Evolutionary conservation across 768 basidiomycete genomes (phyloP).

Genomic region (Mrakia hoshinonis): DNA sequence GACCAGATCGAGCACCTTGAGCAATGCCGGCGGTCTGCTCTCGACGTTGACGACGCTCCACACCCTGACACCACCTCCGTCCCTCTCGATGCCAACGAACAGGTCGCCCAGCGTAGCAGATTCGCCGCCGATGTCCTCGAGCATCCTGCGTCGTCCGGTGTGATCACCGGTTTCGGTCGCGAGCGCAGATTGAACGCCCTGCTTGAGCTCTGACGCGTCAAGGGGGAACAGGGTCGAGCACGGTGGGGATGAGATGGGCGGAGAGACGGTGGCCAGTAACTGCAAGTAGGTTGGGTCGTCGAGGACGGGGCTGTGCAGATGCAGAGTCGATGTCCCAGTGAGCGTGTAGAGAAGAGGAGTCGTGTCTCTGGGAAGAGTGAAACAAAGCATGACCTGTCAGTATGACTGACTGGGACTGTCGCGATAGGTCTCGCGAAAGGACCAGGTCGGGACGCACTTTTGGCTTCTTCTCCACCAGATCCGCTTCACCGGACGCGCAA

Average conservation of each 20-base stretch:
- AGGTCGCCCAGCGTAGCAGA: constrained; percentile 57
- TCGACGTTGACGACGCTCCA: constrained; percentile 64
- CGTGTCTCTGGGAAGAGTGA: constrained; percentile 50
- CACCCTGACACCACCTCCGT: constrained; percentile 32
- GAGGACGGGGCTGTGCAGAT: constrained; percentile 78
- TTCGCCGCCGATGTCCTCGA: constrained; percentile 46
- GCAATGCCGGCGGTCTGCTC: constrained; percentile 58
- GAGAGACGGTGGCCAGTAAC: constrained; percentile 64
- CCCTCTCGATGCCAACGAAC: constrained; percentile 33
- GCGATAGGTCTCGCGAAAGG: constrained; percentile 49
- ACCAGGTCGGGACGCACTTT: background rate
- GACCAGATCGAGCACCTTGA: constrained; percentile 31
- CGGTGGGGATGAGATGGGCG: constrained; percentile 43
- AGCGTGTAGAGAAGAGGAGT: constrained; percentile 70
- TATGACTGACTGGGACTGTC: constrained; percentile 52
- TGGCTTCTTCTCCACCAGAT: constrained; percentile 50
- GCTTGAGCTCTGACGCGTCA: constrained; percentile 54
- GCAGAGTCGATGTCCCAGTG: constrained; percentile 69
- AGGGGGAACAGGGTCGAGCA: constrained; percentile 59
- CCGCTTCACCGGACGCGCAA: constrained; percentile 64
- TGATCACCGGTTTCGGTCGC: constrained; percentile 41
- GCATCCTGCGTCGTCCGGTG: constrained; percentile 52
- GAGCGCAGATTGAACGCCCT: constrained; percentile 42
- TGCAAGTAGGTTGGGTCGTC: constrained; percentile 78
- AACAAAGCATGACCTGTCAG: constrained; percentile 32